A percentile compares a stretch with the other conserved stretches of the same genome.
Conservation (phyloP, 2,329 filamentous ascomycete species). For the Aspergillus hiratsukae region DNA sequence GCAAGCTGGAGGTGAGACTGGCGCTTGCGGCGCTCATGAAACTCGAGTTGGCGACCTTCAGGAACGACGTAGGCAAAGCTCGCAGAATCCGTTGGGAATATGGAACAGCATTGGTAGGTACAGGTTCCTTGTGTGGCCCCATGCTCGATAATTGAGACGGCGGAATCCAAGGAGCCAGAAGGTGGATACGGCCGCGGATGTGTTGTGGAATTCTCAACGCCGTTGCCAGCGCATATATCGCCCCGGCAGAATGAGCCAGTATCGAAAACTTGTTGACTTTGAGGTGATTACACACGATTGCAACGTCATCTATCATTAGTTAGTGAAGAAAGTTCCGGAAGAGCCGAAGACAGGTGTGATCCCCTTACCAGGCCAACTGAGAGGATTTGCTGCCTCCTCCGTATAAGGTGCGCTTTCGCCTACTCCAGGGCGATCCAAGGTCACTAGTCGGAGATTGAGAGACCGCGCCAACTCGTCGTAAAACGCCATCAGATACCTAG, state of each 20-base stretch:
- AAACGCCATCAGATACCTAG: slow-evolving; percentile 91
- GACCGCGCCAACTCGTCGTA: slow-evolving; percentile 93
- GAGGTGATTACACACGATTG: slow-evolving; percentile 85
- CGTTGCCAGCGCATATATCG: slow-evolving; percentile 95
- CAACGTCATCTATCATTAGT: slow-evolving; percentile 63
- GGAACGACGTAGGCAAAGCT: slow-evolving; percentile 79
- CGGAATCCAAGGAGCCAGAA: slow-evolving; percentile 87
- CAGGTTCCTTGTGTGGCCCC: slow-evolving; percentile 66
- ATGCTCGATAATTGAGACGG: slow-evolving; percentile 86
- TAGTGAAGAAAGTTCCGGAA: slow-evolving; percentile 4
- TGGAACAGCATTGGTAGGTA: slow-evolving; percentile 80
- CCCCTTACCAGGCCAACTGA: slow-evolving; percentile 83
- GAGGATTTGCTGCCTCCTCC: slow-evolving; percentile 76
- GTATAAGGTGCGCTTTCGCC: slow-evolving; percentile 84
- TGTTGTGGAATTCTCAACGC: slow-evolving; percentile 94
- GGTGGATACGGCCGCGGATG: slow-evolving; percentile 87
- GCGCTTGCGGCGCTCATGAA: slow-evolving; percentile 92
- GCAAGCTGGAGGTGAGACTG: slow-evolving; percentile 73
- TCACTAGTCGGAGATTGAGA: slow-evolving; percentile 83
- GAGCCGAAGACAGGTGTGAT: background rate
- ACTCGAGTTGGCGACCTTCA: slow-evolving; percentile 91
- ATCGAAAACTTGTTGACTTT: slow-evolving; percentile 96
- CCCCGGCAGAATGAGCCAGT: slow-evolving; percentile 90
- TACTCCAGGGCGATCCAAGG: slow-evolving; percentile 87
- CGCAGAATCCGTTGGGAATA: slow-evolving; percentile 88